Base-by-base conservation (phyloP, 371 early-diverging fungal genomes). In the Mortierella sp. region DNA sequence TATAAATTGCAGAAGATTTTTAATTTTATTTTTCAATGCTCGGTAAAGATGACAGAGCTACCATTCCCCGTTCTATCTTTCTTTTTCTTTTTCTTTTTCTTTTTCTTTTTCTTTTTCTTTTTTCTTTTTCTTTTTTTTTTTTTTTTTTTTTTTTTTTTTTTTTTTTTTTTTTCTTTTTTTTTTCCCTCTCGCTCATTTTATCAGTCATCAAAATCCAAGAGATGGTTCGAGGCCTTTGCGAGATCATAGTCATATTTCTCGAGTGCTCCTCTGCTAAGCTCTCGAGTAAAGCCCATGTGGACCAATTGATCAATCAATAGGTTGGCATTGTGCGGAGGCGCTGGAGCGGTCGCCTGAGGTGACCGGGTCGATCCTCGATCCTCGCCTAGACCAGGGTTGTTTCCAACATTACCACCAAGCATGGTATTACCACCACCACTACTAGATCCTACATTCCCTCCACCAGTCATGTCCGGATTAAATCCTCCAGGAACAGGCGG, bases 231-330 rank as follows among this genome's bases (percentile, higher is more conserved):
- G 1, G 95, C 94, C 80, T 89, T 89, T 46, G 86, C 87, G 55
- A 92, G 76, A 74, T 95, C 93, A 72, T 91, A 86, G 59, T 93
- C 93, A 68, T 90, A 92, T 85, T 88, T 92, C 67, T 93, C 90
- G 61, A 95, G 83, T 3, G 95, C 94, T 15, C 90, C 91, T 14
- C 89, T 84, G 21, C 94, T 92, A 74, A 93, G 93, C 12, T 86
- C 84, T n/a, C 86, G 81, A 6, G 90, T 85, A 74, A 95, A 95
- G 0, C 95, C 95, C 94, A 95, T 94, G 64, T 87, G 88, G 44
- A 88, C 82, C 44, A 95, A 72, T 18, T 89, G 89, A 3, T 81
- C 73, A 30, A 91, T 83, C 60, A 79, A 37, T 7, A 65, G 56
- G 26, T 69, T 62, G 26, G 79, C 79, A 15, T 79, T 60, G 4